These are phyloP conservation scores for Inonotus hispidus DNA, from an alignment of 1,284 basidiomycete genomes.

Conservation along the genomic window DNA sequence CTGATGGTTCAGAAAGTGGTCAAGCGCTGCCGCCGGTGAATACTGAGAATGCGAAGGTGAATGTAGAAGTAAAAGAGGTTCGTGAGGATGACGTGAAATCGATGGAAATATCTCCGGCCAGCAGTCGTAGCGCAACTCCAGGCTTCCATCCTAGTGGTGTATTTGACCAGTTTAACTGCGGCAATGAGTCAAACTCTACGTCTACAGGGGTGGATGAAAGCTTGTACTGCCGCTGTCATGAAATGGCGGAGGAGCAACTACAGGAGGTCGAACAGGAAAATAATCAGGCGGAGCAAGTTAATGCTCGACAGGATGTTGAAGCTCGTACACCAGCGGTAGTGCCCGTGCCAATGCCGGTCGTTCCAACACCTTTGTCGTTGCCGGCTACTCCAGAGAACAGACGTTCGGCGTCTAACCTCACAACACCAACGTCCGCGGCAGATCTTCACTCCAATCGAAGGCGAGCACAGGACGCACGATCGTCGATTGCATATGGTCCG, in stretches of 20 bases:
- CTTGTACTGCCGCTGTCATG: neutral
- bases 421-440: neutral
- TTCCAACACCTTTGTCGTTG: neutral
- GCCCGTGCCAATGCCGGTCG: too few species aligned
- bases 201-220: neutral
- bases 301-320: neutral
- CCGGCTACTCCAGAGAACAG: neutral
- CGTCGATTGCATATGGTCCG: neutral
- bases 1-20: neutral
- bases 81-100: slow-evolving; percentile 3
- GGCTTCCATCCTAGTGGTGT: neutral
- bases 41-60: neutral
- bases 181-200: neutral
- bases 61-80: neutral
- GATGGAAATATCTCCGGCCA: slow-evolving; percentile 15
- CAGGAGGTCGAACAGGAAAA: neutral
- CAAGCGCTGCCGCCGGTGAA: neutral
- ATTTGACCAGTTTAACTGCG: neutral
- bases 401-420: neutral
- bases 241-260: neutral
- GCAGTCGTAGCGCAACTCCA: neutral
- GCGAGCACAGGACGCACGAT: neutral
- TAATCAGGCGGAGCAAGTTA: neutral
- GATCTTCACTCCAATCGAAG: neutral
- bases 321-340: neutral